phyloP scores from a whole-genome alignment of 257 asterid genomes.

The Nicotiana obtusifolia region DNA sequence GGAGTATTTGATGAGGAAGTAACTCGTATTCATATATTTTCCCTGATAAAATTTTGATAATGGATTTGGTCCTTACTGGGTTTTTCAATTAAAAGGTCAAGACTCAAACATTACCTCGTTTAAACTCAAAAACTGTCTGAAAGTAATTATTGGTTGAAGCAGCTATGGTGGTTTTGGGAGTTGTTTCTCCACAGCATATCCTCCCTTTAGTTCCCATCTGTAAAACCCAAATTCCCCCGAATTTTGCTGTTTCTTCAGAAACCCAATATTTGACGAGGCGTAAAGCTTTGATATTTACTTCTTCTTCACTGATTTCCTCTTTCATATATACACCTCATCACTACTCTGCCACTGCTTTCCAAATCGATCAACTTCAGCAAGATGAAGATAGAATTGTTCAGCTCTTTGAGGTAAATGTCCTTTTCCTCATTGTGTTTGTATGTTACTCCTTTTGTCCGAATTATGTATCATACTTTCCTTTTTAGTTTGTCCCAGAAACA shows the following conservation, averaged over 20 bases:
- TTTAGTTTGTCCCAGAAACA: too few relatives aligned
- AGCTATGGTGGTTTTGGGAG: conserved; percentile 35
- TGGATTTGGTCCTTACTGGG: too few relatives aligned
- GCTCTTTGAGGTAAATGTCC: conserved; percentile 53
- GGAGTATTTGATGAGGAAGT: too few relatives aligned
- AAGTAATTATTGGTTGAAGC: neutral
- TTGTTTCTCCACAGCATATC: conserved; percentile 13
- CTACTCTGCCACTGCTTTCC: conserved; percentile 41
- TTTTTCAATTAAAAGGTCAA: too few relatives aligned
- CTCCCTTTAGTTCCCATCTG: conserved; percentile 22
- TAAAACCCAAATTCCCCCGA: conserved; percentile 7
- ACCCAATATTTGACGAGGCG: conserved; percentile 35
- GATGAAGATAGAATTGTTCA: conserved; percentile 52
- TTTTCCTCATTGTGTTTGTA: neutral
- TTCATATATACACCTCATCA: conserved; percentile 22
- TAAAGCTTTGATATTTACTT: conserved; percentile 40
- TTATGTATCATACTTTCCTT: neutral
- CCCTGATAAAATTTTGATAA: too few relatives aligned
- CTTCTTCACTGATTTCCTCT: conserved; percentile 46
- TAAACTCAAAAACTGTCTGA: neutral
- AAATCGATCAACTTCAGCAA: conserved; percentile 40
- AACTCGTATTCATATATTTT: too few relatives aligned
- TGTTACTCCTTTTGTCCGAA: neutral
- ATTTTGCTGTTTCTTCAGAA: conserved; percentile 14
- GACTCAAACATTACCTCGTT: neutral